Percentiles rank a stretch among this genome's conserved stretches.
phyloP scores from a whole-genome alignment of 805 yeast species.

The Yueomyces sp. region DNA sequence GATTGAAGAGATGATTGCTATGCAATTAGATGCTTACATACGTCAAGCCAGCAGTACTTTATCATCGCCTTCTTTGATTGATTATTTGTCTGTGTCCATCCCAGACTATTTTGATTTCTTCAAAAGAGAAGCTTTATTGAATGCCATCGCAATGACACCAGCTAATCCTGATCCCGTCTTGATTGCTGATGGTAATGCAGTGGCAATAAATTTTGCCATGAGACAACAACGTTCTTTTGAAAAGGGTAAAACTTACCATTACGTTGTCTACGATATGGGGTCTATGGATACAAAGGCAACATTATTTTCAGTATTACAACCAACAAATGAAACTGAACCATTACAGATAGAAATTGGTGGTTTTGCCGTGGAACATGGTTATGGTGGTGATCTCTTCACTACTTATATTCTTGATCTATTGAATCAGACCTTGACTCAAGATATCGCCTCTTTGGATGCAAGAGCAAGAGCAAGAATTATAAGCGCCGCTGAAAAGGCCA shows the following conservation, averaged over 20 bases:
- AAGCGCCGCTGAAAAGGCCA: slow-evolving; percentile 82
- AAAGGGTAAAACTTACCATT: slow-evolving; percentile 32
- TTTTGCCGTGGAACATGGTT: slow-evolving; percentile 47
- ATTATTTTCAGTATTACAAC: slow-evolving; percentile 45
- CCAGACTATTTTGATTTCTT: slow-evolving; percentile 57
- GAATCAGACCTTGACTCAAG: slow-evolving; percentile 40
- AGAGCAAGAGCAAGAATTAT: slow-evolving; percentile 49
- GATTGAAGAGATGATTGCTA: slow-evolving; percentile 73
- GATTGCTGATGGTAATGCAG: slow-evolving; percentile 87
- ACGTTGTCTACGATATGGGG: slow-evolving; percentile 80
- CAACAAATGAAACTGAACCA: slow-evolving; percentile 28
- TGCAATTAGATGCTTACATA: slow-evolving; percentile 59
- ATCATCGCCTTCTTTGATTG: slow-evolving; percentile 30
- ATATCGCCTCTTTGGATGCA: slow-evolving; percentile 26
- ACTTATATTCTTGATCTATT: slow-evolving; percentile 47
- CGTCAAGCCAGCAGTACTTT: slow-evolving; percentile 51
- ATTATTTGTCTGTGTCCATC: slow-evolving; percentile 61
- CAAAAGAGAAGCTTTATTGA: slow-evolving; percentile 59
- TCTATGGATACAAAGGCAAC: slow-evolving; percentile 87
- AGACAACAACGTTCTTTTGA: slow-evolving; percentile 15
- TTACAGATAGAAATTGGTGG: slow-evolving; percentile 52
- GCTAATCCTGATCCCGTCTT: slow-evolving; percentile 46
- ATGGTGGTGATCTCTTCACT: slow-evolving; percentile 74
- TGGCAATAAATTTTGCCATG: slow-evolving; percentile 66
- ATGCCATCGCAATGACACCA: slow-evolving; percentile 50